Evolutionary conservation across 1,139 yeast genomes (phyloP).

Genomic region (Nakaseomyces nivariensis): DNA sequence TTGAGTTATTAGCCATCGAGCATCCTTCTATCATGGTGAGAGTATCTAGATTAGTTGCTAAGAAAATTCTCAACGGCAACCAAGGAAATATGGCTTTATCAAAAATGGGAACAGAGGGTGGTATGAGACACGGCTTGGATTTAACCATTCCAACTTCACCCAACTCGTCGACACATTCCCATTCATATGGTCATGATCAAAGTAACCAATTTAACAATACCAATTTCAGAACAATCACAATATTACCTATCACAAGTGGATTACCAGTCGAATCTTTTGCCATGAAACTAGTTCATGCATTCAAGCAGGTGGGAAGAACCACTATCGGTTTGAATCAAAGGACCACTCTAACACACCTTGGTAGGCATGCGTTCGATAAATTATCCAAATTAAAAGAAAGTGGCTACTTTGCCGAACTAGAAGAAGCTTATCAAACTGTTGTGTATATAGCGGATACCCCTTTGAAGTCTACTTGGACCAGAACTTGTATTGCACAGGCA

Average conservation of each 20-base stretch:
- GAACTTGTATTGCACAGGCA: constrained; percentile 88
- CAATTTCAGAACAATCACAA: constrained; percentile 67
- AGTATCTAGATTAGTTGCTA: constrained; percentile 80
- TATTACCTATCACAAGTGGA: constrained; percentile 70
- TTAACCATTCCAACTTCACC: constrained; percentile 18
- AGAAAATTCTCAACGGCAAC: constrained; percentile 37
- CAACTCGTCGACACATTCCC: constrained; percentile 8
- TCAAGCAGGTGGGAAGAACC: constrained; percentile 60
- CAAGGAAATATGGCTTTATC: constrained; percentile 8
- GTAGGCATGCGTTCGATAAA: constrained; percentile 88
- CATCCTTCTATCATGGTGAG: constrained; percentile 88
- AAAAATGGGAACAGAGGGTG: constrained; percentile 11
- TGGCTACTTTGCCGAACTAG: constrained; percentile 84
- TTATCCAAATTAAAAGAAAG: constrained; percentile 75
- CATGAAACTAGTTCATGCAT: constrained; percentile 54
- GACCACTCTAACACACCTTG: constrained; percentile 67
- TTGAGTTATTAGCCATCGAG: constrained; percentile 73
- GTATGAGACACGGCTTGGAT: constrained; percentile 19
- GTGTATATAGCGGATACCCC: constrained; percentile 84
- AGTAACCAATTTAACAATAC: constrained; percentile 12
- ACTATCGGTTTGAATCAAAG: constrained; percentile 79
- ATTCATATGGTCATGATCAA: constrained; percentile 10
- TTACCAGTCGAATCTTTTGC: constrained; percentile 85
- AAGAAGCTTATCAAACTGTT: constrained; percentile 78
- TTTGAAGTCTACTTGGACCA: constrained; percentile 80